Base-by-base conservation (phyloP, 345 rosid species). In the Sisymbrium irio region DNA sequence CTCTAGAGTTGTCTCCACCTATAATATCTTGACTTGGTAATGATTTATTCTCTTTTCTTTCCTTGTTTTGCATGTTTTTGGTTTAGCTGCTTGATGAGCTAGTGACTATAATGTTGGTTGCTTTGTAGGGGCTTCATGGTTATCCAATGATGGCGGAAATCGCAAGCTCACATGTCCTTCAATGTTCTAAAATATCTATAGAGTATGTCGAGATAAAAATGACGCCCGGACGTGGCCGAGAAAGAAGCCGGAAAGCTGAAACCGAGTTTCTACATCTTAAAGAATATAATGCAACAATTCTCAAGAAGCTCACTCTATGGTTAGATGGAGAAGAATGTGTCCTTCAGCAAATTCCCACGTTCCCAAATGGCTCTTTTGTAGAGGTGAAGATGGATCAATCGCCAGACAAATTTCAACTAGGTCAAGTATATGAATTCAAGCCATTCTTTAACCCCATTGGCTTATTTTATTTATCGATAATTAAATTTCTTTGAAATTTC, bases 231-330 rank as follows among this genome's bases (percentile, higher is more conserved):
- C 0, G 5, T 65, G 3, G 6, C 45, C 44, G 47, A 49, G 37
- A 19, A 33, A 47, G 32, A 45, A 63, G 5, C 25, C 28, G 4
- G 4, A 30, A 63, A 63, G 54, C 40, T 30, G 27, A 44, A 63
- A 63, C 30, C 8, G 33, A 33, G 9, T 33, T 65, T 65, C 45
- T 4, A 28, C 5, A 28, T 28, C 9, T 35, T 47, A 65, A 8
- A 47, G 44, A 47, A n/a, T n/a, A n/a, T n/a, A n/a, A 47, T 47
- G 45, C 69, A 33, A 47, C 9, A 20, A 7, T 13, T 47, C 58
- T 65, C 58, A 47, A 47, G 58, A 33, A 65, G 20, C 70, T 65
- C 14, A 50, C 59, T 14, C 35, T 22, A 22, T 37, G 25, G 61
- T 37, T 67, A 9, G 27, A 22, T 66, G 37, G 30, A 20, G 22